Base-by-base conservation (phyloP, 805 yeast species). In the Tetrapisispora nanseiensis region DNA sequence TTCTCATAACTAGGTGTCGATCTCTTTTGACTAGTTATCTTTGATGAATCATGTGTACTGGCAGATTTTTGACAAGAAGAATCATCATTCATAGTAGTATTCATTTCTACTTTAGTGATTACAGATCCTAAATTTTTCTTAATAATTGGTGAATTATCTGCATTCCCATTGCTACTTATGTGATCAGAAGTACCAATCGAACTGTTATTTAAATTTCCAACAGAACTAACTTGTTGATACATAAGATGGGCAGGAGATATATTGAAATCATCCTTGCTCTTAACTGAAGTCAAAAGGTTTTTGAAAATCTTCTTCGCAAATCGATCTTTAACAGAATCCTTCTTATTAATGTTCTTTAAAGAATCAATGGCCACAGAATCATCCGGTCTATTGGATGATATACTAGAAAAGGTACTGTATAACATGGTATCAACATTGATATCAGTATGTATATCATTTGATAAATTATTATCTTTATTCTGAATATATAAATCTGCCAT, bases 291-390 rank as follows among this genome's bases (percentile, higher is more conserved):
- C 3, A 41, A 9, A 16, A 58, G 37, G 21, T 41, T 55, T 11
- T 47, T 51, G 2, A 57, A 48, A 4, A 59, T 37, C 16, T 50
- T 51, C 15, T 52, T 53, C 2, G 61, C 54, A 22, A 41, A 21
- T 19, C 57, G 47, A 30, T 50, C 54, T 38, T 47, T 51, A 18
- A 55, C 44, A 3, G 54, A 46, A 26, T 40, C 48, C 27, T 52
- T 49, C 30, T 51, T 52, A 3, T 51, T 45, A 1, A 57, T 45
- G 5, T 51, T 58, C 38, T 51, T 59, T 11, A 61, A 42, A 4
- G 61, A 49, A 37, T 52, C 49, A 6, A 59, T 40, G 1, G 65
- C 65, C 16, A 48, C 37, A 6, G 62, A 54, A 33, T 47, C 15
- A 39, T 45, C 44, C 28, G 15, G 4, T 34, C 9, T 27, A 4